phyloP scores from a whole-genome alignment of 2,329 filamentous ascomycete species.

The Pseudogymnoascus sp. region DNA sequence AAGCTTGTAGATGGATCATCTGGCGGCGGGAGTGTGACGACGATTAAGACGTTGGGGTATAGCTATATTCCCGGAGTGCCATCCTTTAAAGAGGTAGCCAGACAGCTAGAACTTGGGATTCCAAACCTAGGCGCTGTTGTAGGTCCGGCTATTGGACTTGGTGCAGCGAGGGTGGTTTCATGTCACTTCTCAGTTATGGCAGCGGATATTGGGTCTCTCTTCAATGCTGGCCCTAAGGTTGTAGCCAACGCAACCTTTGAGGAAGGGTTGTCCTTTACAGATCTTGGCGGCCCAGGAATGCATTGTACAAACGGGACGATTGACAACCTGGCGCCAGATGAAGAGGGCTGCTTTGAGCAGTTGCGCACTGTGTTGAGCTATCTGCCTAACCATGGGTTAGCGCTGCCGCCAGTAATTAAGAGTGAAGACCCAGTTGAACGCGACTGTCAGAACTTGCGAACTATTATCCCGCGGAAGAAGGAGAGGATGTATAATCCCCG shows the following conservation, averaged over 20 bases:
- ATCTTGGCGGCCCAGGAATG: slow-evolving; percentile 52
- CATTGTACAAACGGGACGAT: slow-evolving; percentile 60
- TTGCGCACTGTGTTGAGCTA: slow-evolving; percentile 48
- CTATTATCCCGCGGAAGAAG: slow-evolving; percentile 48
- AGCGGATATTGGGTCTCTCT: slow-evolving; percentile 50
- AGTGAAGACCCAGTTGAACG: slow-evolving; percentile 43
- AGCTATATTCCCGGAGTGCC: slow-evolving; percentile 54
- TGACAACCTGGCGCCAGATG: slow-evolving; percentile 53
- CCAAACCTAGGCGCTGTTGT: slow-evolving; percentile 56
- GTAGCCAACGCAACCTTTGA: slow-evolving; percentile 57
- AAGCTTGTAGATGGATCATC: slow-evolving; percentile 58
- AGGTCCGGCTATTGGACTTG: slow-evolving; percentile 55
- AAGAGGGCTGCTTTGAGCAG: slow-evolving; percentile 53
- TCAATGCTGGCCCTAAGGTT: slow-evolving; percentile 57
- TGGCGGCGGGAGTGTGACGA: slow-evolving; percentile 54
- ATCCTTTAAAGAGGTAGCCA: slow-evolving; percentile 43
- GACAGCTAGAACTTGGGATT: slow-evolving; percentile 54
- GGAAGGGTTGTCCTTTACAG: slow-evolving; percentile 49
- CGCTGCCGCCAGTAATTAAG: slow-evolving; percentile 42
- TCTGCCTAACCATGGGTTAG: slow-evolving; percentile 48
- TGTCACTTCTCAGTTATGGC: slow-evolving; percentile 62
- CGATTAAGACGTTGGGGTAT: slow-evolving; percentile 46
- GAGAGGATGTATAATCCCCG: slow-evolving; percentile 53
- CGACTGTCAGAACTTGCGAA: slow-evolving; percentile 40
- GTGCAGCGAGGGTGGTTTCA: slow-evolving; percentile 51